A percentile compares a stretch with the other conserved stretches of the same genome.
Evolutionary conservation across 2,329 filamentous ascomycete species (phyloP).

Genomic region (Penicillium sp.): DNA sequence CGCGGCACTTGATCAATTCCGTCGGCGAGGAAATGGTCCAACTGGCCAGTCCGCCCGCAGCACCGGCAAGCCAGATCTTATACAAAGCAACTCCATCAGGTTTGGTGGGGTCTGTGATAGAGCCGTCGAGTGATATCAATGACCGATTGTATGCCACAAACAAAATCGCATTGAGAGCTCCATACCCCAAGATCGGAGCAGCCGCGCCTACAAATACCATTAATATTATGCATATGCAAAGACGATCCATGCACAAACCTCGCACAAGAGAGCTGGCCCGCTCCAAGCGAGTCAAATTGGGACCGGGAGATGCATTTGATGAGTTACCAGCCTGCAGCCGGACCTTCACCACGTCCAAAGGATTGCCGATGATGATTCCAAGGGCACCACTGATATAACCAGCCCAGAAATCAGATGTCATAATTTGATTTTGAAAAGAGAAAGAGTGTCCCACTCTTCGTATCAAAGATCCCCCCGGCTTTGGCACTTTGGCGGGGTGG

Average conservation of each 20-base stretch:
- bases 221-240: not conserved
- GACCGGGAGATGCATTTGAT: conserved; percentile 21
- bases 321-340: conserved; percentile 67
- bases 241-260: conserved; percentile 28
- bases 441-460: conserved; percentile 1
- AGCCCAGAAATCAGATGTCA: conserved; percentile 92
- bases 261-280: conserved; percentile 37
- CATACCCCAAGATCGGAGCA: conserved; percentile 84
- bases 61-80: conserved; percentile 76
- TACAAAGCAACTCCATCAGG: conserved; percentile 52
- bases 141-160: conserved; percentile 89
- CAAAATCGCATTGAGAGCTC: conserved; percentile 83
- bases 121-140: conserved; percentile 58
- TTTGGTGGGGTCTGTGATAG: conserved; percentile 44
- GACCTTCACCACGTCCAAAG: conserved; percentile 76
- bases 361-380: conserved; percentile 86
- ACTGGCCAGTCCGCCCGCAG: conserved; percentile 76
- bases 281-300: conserved; percentile 34
- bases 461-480: conserved; percentile 4
- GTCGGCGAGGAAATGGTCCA: conserved; percentile 86
- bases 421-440: conserved; percentile 33
- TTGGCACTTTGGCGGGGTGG: conserved; percentile 14
- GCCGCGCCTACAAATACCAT: conserved; percentile 61
- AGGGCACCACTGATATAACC: conserved; percentile 84
- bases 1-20: conserved; percentile 85